Evolutionary conservation across 805 yeast genomes (phyloP).

Genomic region (Teunomyces atbi): DNA sequence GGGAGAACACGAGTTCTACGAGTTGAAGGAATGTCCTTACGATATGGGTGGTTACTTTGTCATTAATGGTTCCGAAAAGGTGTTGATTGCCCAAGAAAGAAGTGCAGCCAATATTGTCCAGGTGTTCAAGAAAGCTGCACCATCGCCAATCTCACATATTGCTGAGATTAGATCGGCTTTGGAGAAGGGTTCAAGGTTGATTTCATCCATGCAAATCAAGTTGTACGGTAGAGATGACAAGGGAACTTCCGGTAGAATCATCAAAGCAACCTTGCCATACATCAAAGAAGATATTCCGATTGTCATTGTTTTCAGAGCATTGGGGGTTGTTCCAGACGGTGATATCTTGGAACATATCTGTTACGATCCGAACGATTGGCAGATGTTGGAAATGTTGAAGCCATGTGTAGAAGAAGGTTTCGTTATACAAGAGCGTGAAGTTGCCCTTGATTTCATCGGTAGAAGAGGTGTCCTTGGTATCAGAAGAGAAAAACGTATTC

Average conservation of each 20-base stretch:
- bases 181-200: conserved; percentile 95
- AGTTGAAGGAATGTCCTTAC: conserved; percentile 96
- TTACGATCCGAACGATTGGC: conserved; percentile 98
- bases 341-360: conserved; percentile 97
- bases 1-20: conserved; percentile 90
- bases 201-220: conserved; percentile 91
- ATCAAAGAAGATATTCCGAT: conserved; percentile 96
- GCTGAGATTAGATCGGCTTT: conserved; percentile 97
- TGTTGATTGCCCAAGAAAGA: conserved; percentile 96
- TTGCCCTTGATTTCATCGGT: conserved; percentile 96
- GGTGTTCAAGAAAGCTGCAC: conserved; percentile 96
- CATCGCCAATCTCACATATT: conserved; percentile 91
- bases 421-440: conserved; percentile 96
- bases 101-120: conserved; percentile 98
- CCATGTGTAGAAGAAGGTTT: conserved; percentile 99
- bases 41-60: conserved; percentile 99
- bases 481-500: conserved; percentile 95
- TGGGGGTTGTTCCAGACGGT: conserved; percentile 98
- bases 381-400: conserved; percentile 97
- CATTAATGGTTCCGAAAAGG: conserved; percentile 98
- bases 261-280: conserved; percentile 94
- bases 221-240: conserved; percentile 79
- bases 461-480: conserved; percentile 97
- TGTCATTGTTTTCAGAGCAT: conserved; percentile 94
- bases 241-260: conserved; percentile 71